A percentile compares a stretch with the other conserved stretches of the same genome.
These are phyloP conservation scores for Candida maesae DNA, from an alignment of 805 yeast species.

Conservation along the genomic window DNA sequence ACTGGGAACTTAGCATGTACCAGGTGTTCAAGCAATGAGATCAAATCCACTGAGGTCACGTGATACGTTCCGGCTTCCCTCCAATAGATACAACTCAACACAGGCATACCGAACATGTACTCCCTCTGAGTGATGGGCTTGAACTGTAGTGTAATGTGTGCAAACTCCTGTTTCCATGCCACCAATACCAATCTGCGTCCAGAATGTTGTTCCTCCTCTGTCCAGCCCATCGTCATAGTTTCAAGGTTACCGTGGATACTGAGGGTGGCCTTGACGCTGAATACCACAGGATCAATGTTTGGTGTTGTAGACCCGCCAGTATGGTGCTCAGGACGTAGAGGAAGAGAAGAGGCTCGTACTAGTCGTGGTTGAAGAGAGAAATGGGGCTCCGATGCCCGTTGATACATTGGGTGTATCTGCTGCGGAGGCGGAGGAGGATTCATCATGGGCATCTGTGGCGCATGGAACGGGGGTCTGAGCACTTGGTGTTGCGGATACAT, in stretches of 20 bases:
- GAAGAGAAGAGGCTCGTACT: slow-evolving; percentile 16
- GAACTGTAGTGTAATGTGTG: slow-evolving; percentile 36
- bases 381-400: slow-evolving; percentile 12
- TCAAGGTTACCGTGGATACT: slow-evolving; percentile 16
- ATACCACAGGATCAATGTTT: background rate
- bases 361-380: slow-evolving; percentile 11
- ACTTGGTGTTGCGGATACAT: no score
- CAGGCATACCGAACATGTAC: slow-evolving; percentile 38
- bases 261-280: slow-evolving; percentile 17
- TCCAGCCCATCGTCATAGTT: slow-evolving; percentile 43
- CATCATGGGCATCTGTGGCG: background rate
- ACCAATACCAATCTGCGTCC: slow-evolving; percentile 49
- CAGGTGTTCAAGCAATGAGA: slow-evolving; percentile 51
- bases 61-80: slow-evolving; percentile 42
- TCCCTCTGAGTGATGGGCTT: slow-evolving; percentile 34
- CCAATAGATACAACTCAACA: slow-evolving; percentile 61
- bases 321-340: background rate
- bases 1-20: slow-evolving; percentile 53
- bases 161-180: slow-evolving; percentile 33
- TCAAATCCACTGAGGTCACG: slow-evolving; percentile 65
- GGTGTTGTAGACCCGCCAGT: slow-evolving; percentile 1
- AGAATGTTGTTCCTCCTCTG: slow-evolving; percentile 36
- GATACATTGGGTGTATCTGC: background rate
- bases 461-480: background rate
- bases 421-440: background rate